Conservation (phyloP, 805 yeast species). For the Maudiozyma serrabonitensis region DNA sequence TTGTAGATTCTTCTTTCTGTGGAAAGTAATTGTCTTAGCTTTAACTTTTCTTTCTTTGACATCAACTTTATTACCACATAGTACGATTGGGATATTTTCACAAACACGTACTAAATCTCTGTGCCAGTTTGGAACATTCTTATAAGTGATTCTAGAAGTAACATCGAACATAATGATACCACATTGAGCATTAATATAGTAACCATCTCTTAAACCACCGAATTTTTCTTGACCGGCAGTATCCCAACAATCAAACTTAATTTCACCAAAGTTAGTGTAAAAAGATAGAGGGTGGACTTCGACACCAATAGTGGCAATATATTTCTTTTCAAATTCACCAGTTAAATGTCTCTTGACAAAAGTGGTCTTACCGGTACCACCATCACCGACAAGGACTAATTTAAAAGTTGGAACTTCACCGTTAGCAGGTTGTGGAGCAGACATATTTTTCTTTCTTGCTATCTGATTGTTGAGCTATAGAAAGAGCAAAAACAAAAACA, state of each 20-base stretch:
- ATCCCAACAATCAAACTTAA: conserved; percentile 99
- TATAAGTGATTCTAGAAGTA: conserved; percentile 97
- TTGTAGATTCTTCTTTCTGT: conserved; percentile 99
- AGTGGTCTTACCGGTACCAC: conserved; percentile 99
- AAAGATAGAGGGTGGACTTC: conserved; percentile 98
- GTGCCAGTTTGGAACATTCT: conserved; percentile 99
- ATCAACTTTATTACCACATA: conserved; percentile 99
- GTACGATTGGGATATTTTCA: conserved; percentile 98
- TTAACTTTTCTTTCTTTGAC: conserved; percentile 99
- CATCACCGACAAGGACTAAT: conserved; percentile 98
- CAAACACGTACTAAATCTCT: conserved; percentile 99
- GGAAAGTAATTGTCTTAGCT: conserved; percentile 99
- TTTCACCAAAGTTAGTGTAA: conserved; percentile 97
- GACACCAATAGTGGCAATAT: conserved; percentile 98
- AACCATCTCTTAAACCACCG: conserved; percentile 99
- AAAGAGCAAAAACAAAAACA: no score
- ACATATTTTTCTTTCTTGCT: conserved; percentile 2
- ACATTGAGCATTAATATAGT: conserved; percentile 98
- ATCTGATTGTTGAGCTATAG: no score
- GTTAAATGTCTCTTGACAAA: conserved; percentile 99
- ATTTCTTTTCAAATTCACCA: conserved; percentile 98
- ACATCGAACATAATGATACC: conserved; percentile 99
- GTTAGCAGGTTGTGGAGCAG: conserved; percentile 8
- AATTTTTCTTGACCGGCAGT: conserved; percentile 99
- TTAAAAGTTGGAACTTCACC: conserved; percentile 88